Base-by-base conservation (phyloP, 2,329 filamentous ascomycete genomes). In the Colletotrichum karsti region DNA sequence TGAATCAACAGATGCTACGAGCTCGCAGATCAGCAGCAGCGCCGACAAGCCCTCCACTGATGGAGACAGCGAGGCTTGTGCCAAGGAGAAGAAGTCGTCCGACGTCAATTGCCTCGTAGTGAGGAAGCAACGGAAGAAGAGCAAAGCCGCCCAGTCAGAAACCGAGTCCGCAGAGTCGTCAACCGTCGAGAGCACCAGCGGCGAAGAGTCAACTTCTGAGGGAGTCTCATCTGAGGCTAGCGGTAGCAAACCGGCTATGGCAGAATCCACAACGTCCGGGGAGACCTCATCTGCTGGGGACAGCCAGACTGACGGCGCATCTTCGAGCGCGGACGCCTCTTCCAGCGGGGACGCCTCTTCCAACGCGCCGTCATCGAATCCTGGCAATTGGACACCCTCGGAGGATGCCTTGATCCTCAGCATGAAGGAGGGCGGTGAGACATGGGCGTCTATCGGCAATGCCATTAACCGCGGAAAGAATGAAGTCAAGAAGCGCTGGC, bases 401-500 rank as follows among this genome's bases (percentile, higher is more conserved):
- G 76, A 82, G 26, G 79, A 82, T 55, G 67, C 70, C 10, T 68
- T 78, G 4, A 74, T 82, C 7, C 64, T 73, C 2, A 73, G 74
- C 39, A 78, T 82, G 77, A 81, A 79, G 62, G 73, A 75, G 33
- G 63, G 59, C 39, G 67, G 64, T n/a, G 53, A 68, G 56, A 59
- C 74, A 3, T 81, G 78, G 80, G 63, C 64, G 0, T 73, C 74
- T 10, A 80, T 81, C 26, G 69, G 72, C 4, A 51, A 48, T 3
- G 71, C 72, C 1, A 73, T 81, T 3, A 63, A 71, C n/a, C 73
- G 71, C 7, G 44, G 48, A 28, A 79, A 76, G 61, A 72, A 70
- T 7, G 76, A 80, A 3, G 73, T 74, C 33, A 75, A 74, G 61
- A 69, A 72, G 20, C 77, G 78, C 4, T 81, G 77, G 78, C 73